Base-by-base conservation (phyloP, 1,284 basidiomycete species). In the Ustilago cynodontis region DNA sequence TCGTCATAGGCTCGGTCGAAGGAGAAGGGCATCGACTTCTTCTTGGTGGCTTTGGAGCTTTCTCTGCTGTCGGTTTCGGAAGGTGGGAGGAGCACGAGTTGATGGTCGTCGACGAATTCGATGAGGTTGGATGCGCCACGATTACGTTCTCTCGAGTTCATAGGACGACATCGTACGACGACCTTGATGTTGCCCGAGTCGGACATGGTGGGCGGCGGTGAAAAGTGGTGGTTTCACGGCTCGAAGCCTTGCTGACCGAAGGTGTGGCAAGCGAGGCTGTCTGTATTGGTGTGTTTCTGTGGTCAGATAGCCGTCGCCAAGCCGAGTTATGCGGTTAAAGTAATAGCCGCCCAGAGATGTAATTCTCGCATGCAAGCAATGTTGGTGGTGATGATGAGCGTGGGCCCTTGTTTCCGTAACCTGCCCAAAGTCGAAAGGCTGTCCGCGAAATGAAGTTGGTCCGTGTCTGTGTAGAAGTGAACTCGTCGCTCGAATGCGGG, bases 131-230 rank as follows among this genome's bases (percentile, higher is more conserved):
- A 75, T 3, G 82, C 82, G 18, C 82, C 82, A 9, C 82, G 66
- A 33, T 75, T 72, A 47, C 71, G 60, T 35, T 83, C 82, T 61
- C 82, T 28, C 39, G 71, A 71, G 68, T 84, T 84, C 77, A 84
- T 71, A 33, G 82, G 82, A 18, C 82, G 69, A 66, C 82, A 84
- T 77, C 82, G 81, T 43, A 84, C 82, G 4, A 84, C 78, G 62
- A 84, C 82, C 59, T 84, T 84, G 78, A 84, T 84, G 67, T 84
- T 84, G 61, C 82, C 82, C 37, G 79, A 80, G 72, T 83, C 82
- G 33, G 81, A 67, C 82, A 83, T 83, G 43, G 43, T 71, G 71
- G 57, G 50, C n/a, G 50, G 39, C 33, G 31, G 5, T 33, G 31
- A 33, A 33, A 33, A 33, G 11, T n/a, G n/a, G n/a, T n/a, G n/a